These are phyloP conservation scores for Neonectria sp. DNA, from an alignment of 2,329 filamentous ascomycete species.

Conservation along the genomic window DNA sequence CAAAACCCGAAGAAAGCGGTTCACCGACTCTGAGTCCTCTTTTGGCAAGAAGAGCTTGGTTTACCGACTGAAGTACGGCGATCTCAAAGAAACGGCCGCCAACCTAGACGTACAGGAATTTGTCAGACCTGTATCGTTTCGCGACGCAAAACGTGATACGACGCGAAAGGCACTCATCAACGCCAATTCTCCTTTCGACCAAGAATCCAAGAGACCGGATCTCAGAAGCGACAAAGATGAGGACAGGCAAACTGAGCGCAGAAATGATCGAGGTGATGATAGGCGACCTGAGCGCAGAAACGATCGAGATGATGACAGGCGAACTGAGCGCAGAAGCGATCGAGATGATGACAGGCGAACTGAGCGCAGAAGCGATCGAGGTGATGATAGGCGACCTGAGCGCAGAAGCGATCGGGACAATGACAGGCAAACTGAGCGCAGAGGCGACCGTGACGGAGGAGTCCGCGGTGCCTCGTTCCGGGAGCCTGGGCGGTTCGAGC, in stretches of 20 bases:
- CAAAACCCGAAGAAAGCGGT: slow-evolving; percentile 66
- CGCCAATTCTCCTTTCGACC: background rate
- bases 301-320: background rate
- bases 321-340: background rate
- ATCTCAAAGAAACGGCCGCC: slow-evolving; percentile 48
- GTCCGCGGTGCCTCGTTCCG: slow-evolving; percentile 9
- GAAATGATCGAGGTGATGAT: no score
- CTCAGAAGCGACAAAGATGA: background rate
- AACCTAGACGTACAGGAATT: slow-evolving; percentile 46
- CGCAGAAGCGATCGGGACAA: background rate
- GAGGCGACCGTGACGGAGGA: background rate
- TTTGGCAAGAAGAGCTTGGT: slow-evolving; percentile 72
- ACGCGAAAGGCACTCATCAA: background rate
- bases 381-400: background rate
- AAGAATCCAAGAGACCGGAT: background rate
- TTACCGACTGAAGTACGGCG: slow-evolving; percentile 66
- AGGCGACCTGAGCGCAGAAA: slow-evolving; percentile 6
- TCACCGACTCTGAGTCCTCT: slow-evolving; percentile 62
- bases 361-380: background rate
- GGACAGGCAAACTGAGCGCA: background rate
- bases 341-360: background rate
- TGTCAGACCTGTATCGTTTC: slow-evolving; percentile 44
- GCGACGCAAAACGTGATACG: slow-evolving; percentile 24
- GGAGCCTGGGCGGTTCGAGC: background rate
- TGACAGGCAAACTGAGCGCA: slow-evolving; percentile 1